These are phyloP conservation scores for Coffea canephora DNA, from an alignment of 257 asterid genomes.

Conservation along the genomic window DNA sequence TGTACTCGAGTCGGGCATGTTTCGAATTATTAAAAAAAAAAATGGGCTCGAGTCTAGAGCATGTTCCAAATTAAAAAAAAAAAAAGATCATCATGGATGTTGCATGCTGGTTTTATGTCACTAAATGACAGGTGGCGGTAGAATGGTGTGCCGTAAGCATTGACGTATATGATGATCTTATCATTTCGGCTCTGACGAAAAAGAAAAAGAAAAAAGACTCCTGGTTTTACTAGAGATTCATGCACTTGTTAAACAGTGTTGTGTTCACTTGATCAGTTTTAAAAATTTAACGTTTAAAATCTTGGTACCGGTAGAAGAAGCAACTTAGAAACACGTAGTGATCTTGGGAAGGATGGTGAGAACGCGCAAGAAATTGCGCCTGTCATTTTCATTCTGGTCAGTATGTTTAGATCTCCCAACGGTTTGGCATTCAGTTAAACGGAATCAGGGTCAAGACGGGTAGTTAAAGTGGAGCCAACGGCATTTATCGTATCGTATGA, in stretches of 20 bases:
- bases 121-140: not conserved
- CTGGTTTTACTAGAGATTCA: not conserved
- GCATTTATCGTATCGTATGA: constrained; percentile 6
- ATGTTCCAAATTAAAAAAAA: too few species aligned
- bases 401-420: not conserved
- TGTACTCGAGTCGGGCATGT: too few species aligned
- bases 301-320: not conserved
- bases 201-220: too few species aligned
- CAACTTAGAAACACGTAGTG: not conserved
- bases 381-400: not conserved
- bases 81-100: too few species aligned
- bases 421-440: constrained; percentile 12
- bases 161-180: not conserved
- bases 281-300: too few species aligned
- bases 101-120: not conserved
- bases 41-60: too few species aligned
- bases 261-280: too few species aligned
- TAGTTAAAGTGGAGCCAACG: constrained; percentile 22
- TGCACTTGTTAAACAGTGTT: not conserved
- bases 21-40: too few species aligned
- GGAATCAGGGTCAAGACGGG: not conserved
- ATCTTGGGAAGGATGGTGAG: not conserved
- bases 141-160: not conserved
- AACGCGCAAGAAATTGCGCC: not conserved
- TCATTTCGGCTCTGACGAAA: not conserved